Evolutionary conservation across 345 rosid species (phyloP).

Genomic region (Hibiscus mutabilis): DNA sequence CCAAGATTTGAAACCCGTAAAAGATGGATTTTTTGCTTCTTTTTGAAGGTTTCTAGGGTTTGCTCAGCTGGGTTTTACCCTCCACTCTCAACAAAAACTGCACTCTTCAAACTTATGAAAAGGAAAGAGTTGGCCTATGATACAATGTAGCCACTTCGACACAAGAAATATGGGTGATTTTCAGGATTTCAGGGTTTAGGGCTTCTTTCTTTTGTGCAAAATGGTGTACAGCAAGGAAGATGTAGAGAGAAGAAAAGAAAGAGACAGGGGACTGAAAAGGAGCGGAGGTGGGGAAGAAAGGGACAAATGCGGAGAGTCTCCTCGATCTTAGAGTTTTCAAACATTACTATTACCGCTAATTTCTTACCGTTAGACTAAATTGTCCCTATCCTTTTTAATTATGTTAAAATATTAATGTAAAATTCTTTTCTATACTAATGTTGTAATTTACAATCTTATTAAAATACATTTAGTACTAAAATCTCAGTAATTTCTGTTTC

Average conservation of each 20-base stretch:
- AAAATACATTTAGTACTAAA: neutral
- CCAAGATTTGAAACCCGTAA: neutral
- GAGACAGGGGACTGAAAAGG: neutral
- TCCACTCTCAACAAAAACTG: neutral
- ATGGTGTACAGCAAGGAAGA: slow-evolving; percentile 15
- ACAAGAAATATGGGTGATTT: neutral
- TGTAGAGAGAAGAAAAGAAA: neutral
- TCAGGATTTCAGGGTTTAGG: slow-evolving; percentile 8
- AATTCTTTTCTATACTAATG: slow-evolving; percentile 11
- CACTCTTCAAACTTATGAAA: neutral
- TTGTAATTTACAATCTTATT: no score
- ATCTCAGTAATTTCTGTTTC: no score
- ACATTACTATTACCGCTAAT: neutral
- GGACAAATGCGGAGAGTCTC: slow-evolving; percentile 28
- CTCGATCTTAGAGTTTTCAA: slow-evolving; percentile 22
- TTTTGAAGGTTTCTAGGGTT: neutral
- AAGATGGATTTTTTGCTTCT: neutral
- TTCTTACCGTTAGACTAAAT: slow-evolving; percentile 21
- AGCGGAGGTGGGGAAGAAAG: slow-evolving; percentile 6
- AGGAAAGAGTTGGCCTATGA: neutral
- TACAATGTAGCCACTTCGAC: neutral
- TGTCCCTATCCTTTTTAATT: slow-evolving; percentile 13
- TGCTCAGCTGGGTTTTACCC: neutral
- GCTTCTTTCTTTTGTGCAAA: neutral
- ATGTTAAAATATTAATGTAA: no score